Base-by-base conservation (phyloP, 2,329 filamentous ascomycete species). In the Gliomastix tumulicola region DNA sequence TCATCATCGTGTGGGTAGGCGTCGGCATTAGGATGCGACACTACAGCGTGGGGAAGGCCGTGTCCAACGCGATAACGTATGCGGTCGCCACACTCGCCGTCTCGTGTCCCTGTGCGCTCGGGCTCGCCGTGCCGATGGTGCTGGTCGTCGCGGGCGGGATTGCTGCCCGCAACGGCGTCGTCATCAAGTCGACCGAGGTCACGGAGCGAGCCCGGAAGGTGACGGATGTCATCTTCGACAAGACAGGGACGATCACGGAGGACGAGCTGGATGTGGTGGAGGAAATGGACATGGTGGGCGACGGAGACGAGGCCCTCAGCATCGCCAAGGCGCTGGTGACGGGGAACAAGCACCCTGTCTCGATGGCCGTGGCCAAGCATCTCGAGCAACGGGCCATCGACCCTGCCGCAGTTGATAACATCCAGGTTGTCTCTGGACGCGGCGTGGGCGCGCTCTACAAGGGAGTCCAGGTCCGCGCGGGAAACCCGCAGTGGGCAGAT, bases 31-130 rank as follows among this genome's bases (percentile, higher is more conserved):
- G 44, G 1, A 48, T 65, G 7, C 62, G 57, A 3, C 39, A 53
- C 0, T 46, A 68, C 16, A 46, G 47, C 1, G 74, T 70, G 13
- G 60, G 63, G 1, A 60, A 69, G 31, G 74, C 81, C 2, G 60
- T 67, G 0, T 66, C 76, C 2, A 61, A 70, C 16, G 82, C 84
- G 0, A 71, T 86, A 31, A 86, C 81, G 0, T 89, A 85, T 41
- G 69, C 77, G 2, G 85, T 90, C 38, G 72, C 84, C 0, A 80
- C 83, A 0, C 68, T 88, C 4, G 79, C 84, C 13, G 76, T 90
- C 0, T 88, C 84, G 0, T 92, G 85, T 44, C 85, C 86, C 0
- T 90, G 85, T 38, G 85, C 84, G 0, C 76, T 92, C 31, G 84
- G 83, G 0, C 66, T 75, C 0, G 82, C 82, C 1, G 82, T 88